A percentile compares a stretch with the other conserved stretches of the same genome.
Evolutionary conservation across 2,329 filamentous ascomycete genomes (phyloP).

Genomic region (Lojkania enalia): DNA sequence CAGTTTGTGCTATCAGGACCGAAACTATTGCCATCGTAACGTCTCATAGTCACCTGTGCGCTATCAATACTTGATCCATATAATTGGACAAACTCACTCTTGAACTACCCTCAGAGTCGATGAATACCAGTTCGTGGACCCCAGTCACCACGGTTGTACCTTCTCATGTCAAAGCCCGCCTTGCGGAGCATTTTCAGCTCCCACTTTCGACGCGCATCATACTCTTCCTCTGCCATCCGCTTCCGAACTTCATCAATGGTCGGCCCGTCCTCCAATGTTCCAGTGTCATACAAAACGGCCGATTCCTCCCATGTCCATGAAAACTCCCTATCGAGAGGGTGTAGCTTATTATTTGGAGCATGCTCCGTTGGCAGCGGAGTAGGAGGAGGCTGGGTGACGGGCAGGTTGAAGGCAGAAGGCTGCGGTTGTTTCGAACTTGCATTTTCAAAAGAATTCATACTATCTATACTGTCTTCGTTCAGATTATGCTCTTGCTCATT

Average conservation of each 20-base stretch:
- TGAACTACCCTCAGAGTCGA: not conserved
- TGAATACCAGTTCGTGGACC: conserved; percentile 39
- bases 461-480: conserved; percentile 2
- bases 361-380: conserved; percentile 9
- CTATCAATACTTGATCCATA: no score
- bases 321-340: conserved; percentile 34
- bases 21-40: no score
- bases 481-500: conserved; percentile 13
- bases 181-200: conserved; percentile 41
- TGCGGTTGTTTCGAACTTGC: conserved; percentile 24
- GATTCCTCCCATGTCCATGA: conserved; percentile 37
- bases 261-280: conserved; percentile 13
- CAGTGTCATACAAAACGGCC: conserved; percentile 27
- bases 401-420: conserved; percentile 22
- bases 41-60: no score
- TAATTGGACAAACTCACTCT: no score
- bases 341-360: conserved; percentile 22
- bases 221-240: conserved; percentile 29
- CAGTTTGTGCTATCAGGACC: no score
- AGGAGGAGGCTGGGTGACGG: conserved; percentile 18
- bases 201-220: conserved; percentile 32
- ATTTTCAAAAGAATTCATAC: conserved; percentile 30
- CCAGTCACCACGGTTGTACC: conserved; percentile 43
- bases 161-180: conserved; percentile 36
- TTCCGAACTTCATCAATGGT: conserved; percentile 28